Percentiles rank a stretch among this genome's conserved stretches.
Conservation (phyloP, 345 rosid genomes). For the Lepidium didymum region DNA sequence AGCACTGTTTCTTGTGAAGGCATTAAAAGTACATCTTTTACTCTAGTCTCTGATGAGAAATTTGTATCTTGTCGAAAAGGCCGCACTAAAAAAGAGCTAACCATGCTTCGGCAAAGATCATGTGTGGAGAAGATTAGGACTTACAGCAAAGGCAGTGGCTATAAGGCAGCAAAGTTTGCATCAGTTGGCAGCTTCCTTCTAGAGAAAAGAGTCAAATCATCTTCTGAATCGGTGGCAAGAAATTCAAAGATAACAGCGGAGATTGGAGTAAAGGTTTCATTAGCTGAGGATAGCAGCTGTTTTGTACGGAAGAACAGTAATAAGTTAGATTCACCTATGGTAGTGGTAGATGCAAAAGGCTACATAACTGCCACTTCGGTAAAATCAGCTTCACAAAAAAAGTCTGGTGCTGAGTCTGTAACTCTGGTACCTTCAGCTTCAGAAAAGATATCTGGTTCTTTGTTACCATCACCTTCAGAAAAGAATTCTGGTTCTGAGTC, state of each 20-base stretch:
- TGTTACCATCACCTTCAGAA: constrained; percentile 5
- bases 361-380: constrained; percentile 16
- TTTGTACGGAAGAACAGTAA: constrained; percentile 12
- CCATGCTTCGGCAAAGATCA: constrained; percentile 64
- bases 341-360: constrained; percentile 22
- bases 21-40: constrained; percentile 53
- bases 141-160: constrained; percentile 28
- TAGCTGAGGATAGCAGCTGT: constrained; percentile 12
- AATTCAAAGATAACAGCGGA: constrained; percentile 29
- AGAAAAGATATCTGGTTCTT: constrained; percentile 9
- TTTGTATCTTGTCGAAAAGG: constrained; percentile 52
- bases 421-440: background rate
- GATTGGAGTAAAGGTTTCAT: constrained; percentile 27
- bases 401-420: constrained; percentile 3
- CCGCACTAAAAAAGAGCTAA: constrained; percentile 54
- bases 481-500: constrained; percentile 19
- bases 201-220: constrained; percentile 28
- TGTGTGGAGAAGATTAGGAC: constrained; percentile 27
- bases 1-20: constrained; percentile 32
- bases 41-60: constrained; percentile 56
- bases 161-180: constrained; percentile 29
- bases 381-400: constrained; percentile 15
- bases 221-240: constrained; percentile 14
- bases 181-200: constrained; percentile 33
- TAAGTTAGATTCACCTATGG: constrained; percentile 19